A percentile compares a stretch with the other conserved stretches of the same genome.
phyloP scores from a whole-genome alignment of 371 early-diverging fungal species.

The Ordospora colligata region DNA sequence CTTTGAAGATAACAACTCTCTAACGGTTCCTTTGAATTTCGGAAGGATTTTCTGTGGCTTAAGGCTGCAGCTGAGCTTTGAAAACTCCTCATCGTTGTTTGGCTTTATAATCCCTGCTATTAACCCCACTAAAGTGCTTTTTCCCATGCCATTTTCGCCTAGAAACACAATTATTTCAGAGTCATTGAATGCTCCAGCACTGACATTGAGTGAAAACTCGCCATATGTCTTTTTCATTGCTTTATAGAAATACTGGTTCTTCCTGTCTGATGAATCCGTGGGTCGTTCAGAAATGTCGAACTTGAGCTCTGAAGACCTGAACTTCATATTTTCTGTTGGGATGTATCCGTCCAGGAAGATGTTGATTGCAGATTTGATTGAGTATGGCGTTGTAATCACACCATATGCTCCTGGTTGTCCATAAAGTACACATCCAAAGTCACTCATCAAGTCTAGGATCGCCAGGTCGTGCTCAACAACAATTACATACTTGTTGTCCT shows the following conservation, averaged over 20 bases:
- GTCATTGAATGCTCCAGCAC: slow-evolving; percentile 78
- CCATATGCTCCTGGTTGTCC: slow-evolving; percentile 94
- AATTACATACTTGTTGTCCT: slow-evolving; percentile 75
- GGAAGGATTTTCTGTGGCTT: slow-evolving; percentile 98
- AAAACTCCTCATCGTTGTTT: slow-evolving; percentile 68
- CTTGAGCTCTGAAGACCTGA: slow-evolving; percentile 86
- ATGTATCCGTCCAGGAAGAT: slow-evolving; percentile 95
- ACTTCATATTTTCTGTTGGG: slow-evolving; percentile 97
- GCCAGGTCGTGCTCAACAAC: slow-evolving; percentile 98
- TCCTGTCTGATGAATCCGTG: slow-evolving; percentile 63
- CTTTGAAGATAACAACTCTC: slow-evolving; percentile 81
- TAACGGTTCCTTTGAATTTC: slow-evolving; percentile 79
- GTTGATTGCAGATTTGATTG: slow-evolving; percentile 96
- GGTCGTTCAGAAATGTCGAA: slow-evolving; percentile 83
- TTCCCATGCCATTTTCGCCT: slow-evolving; percentile 98
- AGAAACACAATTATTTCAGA: slow-evolving; percentile 97
- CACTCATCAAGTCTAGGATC: slow-evolving; percentile 93
- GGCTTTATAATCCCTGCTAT: slow-evolving; percentile 77
- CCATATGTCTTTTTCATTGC: slow-evolving; percentile 57
- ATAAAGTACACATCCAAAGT: slow-evolving; percentile 94
- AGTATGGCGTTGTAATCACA: slow-evolving; percentile 92
- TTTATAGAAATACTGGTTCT: slow-evolving; percentile 46
- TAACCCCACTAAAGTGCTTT: slow-evolving; percentile 90
- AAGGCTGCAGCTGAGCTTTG: slow-evolving; percentile 69
- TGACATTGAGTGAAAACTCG: slow-evolving; percentile 73